Conservation (phyloP, 768 basidiomycete genomes). For the Scleroderma citrinum region DNA sequence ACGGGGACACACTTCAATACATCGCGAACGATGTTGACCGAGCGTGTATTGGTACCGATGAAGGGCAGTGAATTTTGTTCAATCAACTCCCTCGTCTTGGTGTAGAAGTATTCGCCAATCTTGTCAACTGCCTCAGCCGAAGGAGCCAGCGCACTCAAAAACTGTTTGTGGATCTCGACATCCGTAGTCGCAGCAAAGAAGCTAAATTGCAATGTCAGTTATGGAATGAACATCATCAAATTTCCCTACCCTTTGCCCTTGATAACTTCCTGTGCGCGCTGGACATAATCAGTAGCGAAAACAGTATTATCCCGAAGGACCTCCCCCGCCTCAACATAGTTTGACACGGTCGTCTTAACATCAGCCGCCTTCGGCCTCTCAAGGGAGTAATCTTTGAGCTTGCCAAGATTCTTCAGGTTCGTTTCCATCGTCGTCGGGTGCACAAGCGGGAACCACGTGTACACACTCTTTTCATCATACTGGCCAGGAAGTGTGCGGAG, state of each 20-base stretch:
- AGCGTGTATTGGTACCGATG: slow-evolving; percentile 47
- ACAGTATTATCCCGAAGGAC: slow-evolving; percentile 41
- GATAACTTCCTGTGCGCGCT: slow-evolving; percentile 47
- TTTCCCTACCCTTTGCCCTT: slow-evolving; percentile 50
- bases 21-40: slow-evolving; percentile 63
- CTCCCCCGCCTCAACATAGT: slow-evolving; percentile 46
- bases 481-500: slow-evolving; percentile 68
- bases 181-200: slow-evolving; percentile 60
- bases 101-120: slow-evolving; percentile 59
- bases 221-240: slow-evolving; percentile 1
- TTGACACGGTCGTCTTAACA: slow-evolving; percentile 30
- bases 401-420: slow-evolving; percentile 50
- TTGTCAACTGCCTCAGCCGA: slow-evolving; percentile 43
- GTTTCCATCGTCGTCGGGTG: slow-evolving; percentile 64
- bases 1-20: slow-evolving; percentile 63
- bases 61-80: slow-evolving; percentile 45
- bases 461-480: slow-evolving; percentile 63
- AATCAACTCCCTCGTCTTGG: slow-evolving; percentile 57
- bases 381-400: slow-evolving; percentile 50
- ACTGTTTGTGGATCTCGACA: slow-evolving; percentile 37
- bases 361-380: slow-evolving; percentile 37
- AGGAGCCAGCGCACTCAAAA: slow-evolving; percentile 43
- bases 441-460: slow-evolving; percentile 88
- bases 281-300: slow-evolving; percentile 47
- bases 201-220: slow-evolving; percentile 27